Conservation (phyloP, 2,329 filamentous ascomycete genomes). For the Epichloe bromicola region DNA sequence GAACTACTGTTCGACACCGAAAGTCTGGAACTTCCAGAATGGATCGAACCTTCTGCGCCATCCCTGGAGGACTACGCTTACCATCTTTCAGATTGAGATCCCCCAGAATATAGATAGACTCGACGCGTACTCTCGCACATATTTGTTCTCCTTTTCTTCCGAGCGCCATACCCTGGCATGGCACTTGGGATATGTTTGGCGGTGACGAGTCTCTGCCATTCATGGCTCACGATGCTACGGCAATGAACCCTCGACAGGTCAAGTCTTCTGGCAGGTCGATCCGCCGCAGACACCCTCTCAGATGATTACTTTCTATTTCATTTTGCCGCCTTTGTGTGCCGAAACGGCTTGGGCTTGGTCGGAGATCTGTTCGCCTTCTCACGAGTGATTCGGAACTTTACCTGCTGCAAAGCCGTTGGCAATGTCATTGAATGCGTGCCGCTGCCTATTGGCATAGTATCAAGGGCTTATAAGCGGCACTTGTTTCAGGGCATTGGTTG, state of each 20-base stretch:
- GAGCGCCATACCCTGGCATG: background rate
- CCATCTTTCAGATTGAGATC: slow-evolving; percentile 2
- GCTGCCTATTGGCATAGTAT: background rate
- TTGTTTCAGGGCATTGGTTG: background rate
- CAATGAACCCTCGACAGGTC: slow-evolving; percentile 1
- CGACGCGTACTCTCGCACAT: background rate
- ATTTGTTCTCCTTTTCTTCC: background rate
- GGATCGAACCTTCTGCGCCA: slow-evolving; percentile 6
- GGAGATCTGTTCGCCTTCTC: background rate
- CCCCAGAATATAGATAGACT: background rate
- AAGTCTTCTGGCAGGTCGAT: background rate
- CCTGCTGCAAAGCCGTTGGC: background rate
- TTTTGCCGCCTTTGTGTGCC: background rate
- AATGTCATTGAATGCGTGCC: background rate
- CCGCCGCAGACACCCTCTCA: background rate
- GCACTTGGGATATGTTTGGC: background rate
- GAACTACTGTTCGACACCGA: slow-evolving; percentile 6
- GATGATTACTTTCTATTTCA: background rate
- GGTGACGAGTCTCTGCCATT: slow-evolving; percentile 1
- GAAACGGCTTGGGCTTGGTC: background rate
- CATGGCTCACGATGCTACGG: slow-evolving; percentile 1
- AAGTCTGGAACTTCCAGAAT: slow-evolving; percentile 4
- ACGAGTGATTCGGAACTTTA: background rate
- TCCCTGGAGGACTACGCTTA: slow-evolving; percentile 6
- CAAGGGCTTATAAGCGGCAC: background rate